A percentile compares a stretch with the other conserved stretches of the same genome.
Evolutionary conservation across 192 early-diverging fungal species (phyloP).

Genomic region (Coemansia sp.): DNA sequence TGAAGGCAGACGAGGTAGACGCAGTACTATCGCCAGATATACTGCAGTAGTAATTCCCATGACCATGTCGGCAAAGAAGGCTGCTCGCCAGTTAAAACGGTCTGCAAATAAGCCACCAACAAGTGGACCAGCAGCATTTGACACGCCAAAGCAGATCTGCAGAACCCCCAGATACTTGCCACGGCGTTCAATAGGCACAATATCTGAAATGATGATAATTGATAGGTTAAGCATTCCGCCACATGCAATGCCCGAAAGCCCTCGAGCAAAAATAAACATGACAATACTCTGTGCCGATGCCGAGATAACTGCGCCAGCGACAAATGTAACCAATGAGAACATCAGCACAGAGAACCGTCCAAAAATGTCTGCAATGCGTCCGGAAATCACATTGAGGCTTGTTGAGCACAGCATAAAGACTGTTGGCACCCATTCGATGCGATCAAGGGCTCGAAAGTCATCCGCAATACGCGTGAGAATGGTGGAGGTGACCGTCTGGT

Average conservation of each 20-base stretch:
- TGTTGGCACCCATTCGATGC: conserved; percentile 86
- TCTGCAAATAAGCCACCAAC: conserved; percentile 63
- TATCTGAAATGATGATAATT: conserved; percentile 75
- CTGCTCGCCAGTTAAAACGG: conserved; percentile 58
- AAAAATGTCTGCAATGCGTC: conserved; percentile 84
- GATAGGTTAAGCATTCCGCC: conserved; percentile 64
- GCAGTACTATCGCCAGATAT: conserved; percentile 56
- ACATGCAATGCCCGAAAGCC: conserved; percentile 70
- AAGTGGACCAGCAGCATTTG: conserved; percentile 60
- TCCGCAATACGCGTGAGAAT: conserved; percentile 72
- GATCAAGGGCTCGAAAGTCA: conserved; percentile 70
- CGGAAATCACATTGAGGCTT: conserved; percentile 74
- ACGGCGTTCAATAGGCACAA: conserved; percentile 67
- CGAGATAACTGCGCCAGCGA: conserved; percentile 46
- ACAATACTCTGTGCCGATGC: conserved; percentile 45
- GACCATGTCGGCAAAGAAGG: conserved; percentile 79
- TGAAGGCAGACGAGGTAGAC: conserved; percentile 49
- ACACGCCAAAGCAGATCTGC: conserved; percentile 55
- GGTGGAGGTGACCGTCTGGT: conserved; percentile 85
- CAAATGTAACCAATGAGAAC: conserved; percentile 44
- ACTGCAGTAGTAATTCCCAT: conserved; percentile 61
- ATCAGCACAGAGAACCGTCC: conserved; percentile 46
- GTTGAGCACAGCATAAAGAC: conserved; percentile 71
- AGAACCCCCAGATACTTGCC: conserved; percentile 72
- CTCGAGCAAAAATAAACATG: conserved; percentile 68